Evolutionary conservation across 495 filamentous ascomycete genomes (phyloP).

Genomic region (Penicillium cosmopolitanum): DNA sequence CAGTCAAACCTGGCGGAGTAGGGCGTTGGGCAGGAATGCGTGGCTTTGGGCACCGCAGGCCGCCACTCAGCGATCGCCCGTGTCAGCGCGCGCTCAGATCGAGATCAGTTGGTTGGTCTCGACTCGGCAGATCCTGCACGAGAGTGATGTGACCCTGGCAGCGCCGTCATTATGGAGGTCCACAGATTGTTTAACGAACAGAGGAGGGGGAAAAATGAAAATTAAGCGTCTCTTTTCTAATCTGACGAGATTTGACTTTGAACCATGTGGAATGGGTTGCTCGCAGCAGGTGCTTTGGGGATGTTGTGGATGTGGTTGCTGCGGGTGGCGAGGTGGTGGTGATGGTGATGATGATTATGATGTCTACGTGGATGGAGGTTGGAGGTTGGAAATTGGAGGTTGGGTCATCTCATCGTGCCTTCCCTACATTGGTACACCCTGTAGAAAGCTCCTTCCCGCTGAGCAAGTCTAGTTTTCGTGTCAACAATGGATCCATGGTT

Average conservation of each 20-base stretch:
- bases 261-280: slow-evolving; percentile 10
- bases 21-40: slow-evolving; percentile 50
- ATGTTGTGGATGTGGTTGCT: background rate
- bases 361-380: background rate
- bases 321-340: background rate
- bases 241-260: slow-evolving; percentile 13
- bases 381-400: no score
- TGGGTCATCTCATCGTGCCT: background rate
- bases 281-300: background rate
- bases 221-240: slow-evolving; percentile 1
- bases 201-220: background rate
- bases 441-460: background rate
- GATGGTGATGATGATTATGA: background rate
- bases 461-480: background rate
- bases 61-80: slow-evolving; percentile 26
- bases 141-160: slow-evolving; percentile 11
- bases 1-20: slow-evolving; percentile 12
- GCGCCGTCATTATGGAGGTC: background rate
- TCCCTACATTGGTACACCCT: background rate
- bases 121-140: slow-evolving; percentile 20
- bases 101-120: slow-evolving; percentile 22
- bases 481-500: slow-evolving; percentile 1
- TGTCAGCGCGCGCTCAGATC: slow-evolving; percentile 27
- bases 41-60: slow-evolving; percentile 42
- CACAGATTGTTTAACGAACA: background rate